Evolutionary conservation across 345 rosid species (phyloP).

Genomic region (Passiflora organensis): DNA sequence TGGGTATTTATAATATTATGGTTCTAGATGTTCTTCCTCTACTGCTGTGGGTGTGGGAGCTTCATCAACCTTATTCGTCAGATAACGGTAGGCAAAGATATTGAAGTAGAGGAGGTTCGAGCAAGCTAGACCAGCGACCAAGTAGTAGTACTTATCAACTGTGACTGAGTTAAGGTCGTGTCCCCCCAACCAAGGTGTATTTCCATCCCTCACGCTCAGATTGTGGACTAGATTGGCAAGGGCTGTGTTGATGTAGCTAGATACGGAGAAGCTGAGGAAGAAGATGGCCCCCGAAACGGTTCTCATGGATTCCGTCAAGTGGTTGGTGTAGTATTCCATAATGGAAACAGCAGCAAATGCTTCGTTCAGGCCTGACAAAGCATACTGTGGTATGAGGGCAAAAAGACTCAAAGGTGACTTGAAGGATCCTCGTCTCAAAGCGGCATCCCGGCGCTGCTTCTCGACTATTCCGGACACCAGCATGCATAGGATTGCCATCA

Average conservation of each 20-base stretch:
- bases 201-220: slow-evolving; percentile 16
- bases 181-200: slow-evolving; percentile 51
- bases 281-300: slow-evolving; percentile 66
- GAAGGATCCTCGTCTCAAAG: slow-evolving; percentile 34
- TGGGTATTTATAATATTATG: background rate
- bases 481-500: slow-evolving; percentile 51
- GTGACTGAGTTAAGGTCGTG: slow-evolving; percentile 50
- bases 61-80: background rate
- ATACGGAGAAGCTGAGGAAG: slow-evolving; percentile 52
- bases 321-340: slow-evolving; percentile 63
- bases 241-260: slow-evolving; percentile 45
- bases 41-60: background rate
- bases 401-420: slow-evolving; percentile 38
- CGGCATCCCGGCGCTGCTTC: slow-evolving; percentile 37
- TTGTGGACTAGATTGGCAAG: slow-evolving; percentile 39
- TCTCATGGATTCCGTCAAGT: slow-evolving; percentile 70
- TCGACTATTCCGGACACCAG: slow-evolving; percentile 46
- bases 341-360: slow-evolving; percentile 67
- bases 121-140: slow-evolving; percentile 37
- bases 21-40: background rate
- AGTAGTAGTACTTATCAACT: slow-evolving; percentile 48
- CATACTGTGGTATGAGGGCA: slow-evolving; percentile 57
- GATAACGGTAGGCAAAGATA: slow-evolving; percentile 38
- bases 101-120: slow-evolving; percentile 50
- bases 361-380: slow-evolving; percentile 52